These are phyloP conservation scores for Paxillus ammoniavirescens DNA, from an alignment of 768 basidiomycete species.

Conservation along the genomic window DNA sequence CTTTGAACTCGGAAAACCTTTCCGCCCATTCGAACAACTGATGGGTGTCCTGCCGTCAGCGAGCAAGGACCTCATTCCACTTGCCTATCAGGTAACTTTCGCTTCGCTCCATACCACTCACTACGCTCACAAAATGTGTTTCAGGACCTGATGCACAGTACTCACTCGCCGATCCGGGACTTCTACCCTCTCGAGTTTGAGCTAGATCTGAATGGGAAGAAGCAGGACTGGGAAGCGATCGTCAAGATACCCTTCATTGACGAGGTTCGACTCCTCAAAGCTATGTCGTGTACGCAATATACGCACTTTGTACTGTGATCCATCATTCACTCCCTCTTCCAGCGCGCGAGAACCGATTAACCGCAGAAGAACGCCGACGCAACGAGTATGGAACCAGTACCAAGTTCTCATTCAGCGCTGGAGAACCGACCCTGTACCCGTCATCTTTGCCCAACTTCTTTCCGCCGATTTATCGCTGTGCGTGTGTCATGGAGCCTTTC, in stretches of 20 bases:
- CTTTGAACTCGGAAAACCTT: constrained; percentile 86
- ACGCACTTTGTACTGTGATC: neutral
- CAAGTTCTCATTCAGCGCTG: constrained; percentile 68
- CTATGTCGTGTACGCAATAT: constrained; percentile 65
- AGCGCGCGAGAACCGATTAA: constrained; percentile 81
- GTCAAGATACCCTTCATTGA: constrained; percentile 99
- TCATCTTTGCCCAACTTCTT: constrained; percentile 96
- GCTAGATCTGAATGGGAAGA: constrained; percentile 95
- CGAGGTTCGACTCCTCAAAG: constrained; percentile 67
- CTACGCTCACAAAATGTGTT: neutral
- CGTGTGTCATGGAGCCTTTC: constrained; percentile 78
- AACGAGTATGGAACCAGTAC: constrained; percentile 82
- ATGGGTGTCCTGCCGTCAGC: constrained; percentile 97
- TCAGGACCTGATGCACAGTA: constrained; percentile 87
- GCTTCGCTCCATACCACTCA: neutral
- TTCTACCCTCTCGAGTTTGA: constrained; percentile 95
- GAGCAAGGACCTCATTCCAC: constrained; percentile 84
- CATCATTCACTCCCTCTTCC: neutral
- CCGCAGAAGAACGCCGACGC: constrained; percentile 67
- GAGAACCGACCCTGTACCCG: constrained; percentile 69
- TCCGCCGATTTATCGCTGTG: constrained; percentile 80
- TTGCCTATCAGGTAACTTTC: constrained; percentile 70
- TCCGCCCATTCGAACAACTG: constrained; percentile 91
- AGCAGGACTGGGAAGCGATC: constrained; percentile 97
- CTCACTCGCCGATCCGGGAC: constrained; percentile 84